Percentiles rank a stretch among this genome's conserved stretches.
Conservation (phyloP, 768 basidiomycete species). For the Lactifluus echinatus region DNA sequence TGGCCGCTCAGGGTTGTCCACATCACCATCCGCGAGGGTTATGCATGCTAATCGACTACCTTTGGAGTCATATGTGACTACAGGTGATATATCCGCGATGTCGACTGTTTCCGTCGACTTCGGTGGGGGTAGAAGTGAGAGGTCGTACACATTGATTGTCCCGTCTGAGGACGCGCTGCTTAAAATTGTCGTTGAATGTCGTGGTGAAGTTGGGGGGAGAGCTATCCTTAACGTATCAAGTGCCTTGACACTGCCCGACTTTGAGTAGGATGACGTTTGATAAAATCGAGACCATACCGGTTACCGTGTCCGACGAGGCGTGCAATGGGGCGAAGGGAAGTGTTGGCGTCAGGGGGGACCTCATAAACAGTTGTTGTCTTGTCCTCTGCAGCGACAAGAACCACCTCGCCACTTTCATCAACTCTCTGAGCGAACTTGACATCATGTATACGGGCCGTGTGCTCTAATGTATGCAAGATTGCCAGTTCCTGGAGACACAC, state of each 20-base stretch:
- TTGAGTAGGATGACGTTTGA: constrained; percentile 1
- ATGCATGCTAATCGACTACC: constrained; percentile 79
- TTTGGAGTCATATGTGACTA: constrained; percentile 72
- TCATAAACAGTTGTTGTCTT: constrained; percentile 78
- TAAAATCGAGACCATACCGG: constrained; percentile 44
- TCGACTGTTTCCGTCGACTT: constrained; percentile 19
- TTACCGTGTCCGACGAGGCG: constrained; percentile 76
- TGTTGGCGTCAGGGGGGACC: constrained; percentile 37
- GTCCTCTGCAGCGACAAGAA: constrained; percentile 85
- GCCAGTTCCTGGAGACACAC: constrained; percentile 57
- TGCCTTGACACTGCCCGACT: constrained; percentile 60
- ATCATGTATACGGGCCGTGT: constrained; percentile 80
- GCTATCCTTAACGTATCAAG: constrained; percentile 58
- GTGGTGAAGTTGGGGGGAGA: constrained; percentile 34
- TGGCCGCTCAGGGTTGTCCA: background rate
- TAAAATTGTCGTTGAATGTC: constrained; percentile 48
- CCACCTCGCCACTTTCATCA: constrained; percentile 49
- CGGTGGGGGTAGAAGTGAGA: constrained; percentile 36
- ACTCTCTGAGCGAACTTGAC: constrained; percentile 63
- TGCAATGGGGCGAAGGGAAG: constrained; percentile 52
- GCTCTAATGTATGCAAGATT: constrained; percentile 60
- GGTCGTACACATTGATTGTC: constrained; percentile 66
- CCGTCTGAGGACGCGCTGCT: constrained; percentile 89
- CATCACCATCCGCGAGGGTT: constrained; percentile 44
- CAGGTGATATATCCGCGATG: constrained; percentile 38